Evolutionary conservation across 2,329 filamentous ascomycete species (phyloP), one percentile per base, ranked within the genome.

Genomic region (Sporothrix mexicana): DNA sequence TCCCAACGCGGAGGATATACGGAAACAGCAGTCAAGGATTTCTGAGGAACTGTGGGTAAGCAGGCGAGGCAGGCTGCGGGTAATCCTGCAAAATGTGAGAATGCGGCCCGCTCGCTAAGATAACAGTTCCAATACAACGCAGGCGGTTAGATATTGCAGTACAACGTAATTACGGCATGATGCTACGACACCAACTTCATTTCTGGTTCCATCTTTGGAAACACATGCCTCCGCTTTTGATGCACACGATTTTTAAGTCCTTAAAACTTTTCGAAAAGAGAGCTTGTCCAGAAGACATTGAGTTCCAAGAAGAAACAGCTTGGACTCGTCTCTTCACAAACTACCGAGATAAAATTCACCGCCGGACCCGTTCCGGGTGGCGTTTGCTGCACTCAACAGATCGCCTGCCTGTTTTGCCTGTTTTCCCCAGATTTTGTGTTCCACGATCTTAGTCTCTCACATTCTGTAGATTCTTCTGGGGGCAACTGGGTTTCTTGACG

Each of bases 211-310:
- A 55, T 23, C 15, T 7, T 55, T 55, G 20, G 20, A 55, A 23
- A 9, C 41, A 64, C 7, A n/a, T 17, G n/a, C 8, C 61, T 43
- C 61, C 61, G 61, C 61, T 66, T 66, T 12, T 66, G n/a, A 66
- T 25, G 57, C 61, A 25, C 30, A 36, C 30, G 30, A 36, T 36
- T 5, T 36, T 36, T 36, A 7, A 36, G 30, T 36, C 7, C 30
- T 36, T 36, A 7, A 36, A 36, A 36, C 30, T 36, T 36, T 36
- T 36, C 30, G 30, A 36, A 36, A 36, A 36, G 30, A 36, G 30
- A 36, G 30, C 30, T 36, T 36, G 30, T 36, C 30, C 30, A 36
- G 30, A 36, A 36, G 30, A 36, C 30, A 36, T 36, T 36, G 30
- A 36, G 30, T 36, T 36, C 30, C 30, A 36, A 36, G 30, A 36